Evolutionary conservation across 2,329 filamentous ascomycete species (phyloP).

Genomic region (Lachnellula cervina): DNA sequence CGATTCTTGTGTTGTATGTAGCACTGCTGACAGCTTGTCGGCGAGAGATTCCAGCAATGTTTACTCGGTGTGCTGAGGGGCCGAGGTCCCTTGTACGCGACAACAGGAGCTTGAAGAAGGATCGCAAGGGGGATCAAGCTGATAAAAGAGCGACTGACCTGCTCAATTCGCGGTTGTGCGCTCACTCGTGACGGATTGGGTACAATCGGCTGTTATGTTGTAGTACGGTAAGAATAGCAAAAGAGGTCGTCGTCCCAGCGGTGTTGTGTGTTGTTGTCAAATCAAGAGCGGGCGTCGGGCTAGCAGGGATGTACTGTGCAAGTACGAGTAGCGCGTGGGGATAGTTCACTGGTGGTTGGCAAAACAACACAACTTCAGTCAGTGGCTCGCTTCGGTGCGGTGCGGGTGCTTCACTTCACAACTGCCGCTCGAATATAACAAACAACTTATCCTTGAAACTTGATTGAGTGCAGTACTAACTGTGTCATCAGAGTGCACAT

Average conservation of each 20-base stretch:
- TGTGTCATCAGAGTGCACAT: no score
- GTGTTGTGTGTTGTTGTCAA: not conserved
- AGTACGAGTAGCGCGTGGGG: not conserved
- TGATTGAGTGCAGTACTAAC: no score
- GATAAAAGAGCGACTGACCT: not conserved
- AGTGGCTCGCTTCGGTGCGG: no score
- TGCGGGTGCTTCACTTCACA: no score
- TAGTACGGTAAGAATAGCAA: conserved; percentile 36
- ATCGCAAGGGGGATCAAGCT: not conserved
- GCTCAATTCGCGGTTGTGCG: conserved; percentile 2
- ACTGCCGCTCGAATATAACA: no score
- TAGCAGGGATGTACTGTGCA: not conserved
- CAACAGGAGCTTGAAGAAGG: not conserved
- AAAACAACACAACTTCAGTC: not conserved
- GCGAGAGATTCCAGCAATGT: conserved; percentile 9
- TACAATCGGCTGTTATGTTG: conserved; percentile 45
- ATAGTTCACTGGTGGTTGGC: not conserved
- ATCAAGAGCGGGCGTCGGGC: not conserved
- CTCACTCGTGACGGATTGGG: conserved; percentile 39
- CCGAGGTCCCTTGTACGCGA: conserved; percentile 13
- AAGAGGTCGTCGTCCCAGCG: not conserved
- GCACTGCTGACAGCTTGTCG: not conserved
- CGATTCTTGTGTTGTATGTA: not conserved
- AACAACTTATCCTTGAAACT: no score
- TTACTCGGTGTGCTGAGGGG: conserved; percentile 7